Base-by-base conservation (phyloP, 2,329 filamentous ascomycete genomes). In the Diaporthe vexans region DNA sequence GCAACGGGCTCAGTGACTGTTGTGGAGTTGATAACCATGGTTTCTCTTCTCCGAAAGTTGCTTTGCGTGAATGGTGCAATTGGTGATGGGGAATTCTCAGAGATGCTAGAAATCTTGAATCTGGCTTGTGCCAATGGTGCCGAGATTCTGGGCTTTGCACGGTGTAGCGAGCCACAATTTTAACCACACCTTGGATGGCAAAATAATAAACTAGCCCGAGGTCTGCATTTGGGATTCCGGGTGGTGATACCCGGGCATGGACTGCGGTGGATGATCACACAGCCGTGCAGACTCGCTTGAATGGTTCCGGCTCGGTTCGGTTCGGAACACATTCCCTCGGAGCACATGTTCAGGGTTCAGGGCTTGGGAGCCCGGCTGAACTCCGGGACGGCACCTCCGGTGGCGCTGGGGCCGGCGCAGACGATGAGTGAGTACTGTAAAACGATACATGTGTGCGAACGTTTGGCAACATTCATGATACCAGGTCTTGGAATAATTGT, bases 11-110 rank as follows among this genome's bases (percentile, higher is more conserved):
- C 59, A 24, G 59, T 35, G 19, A 40, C 26, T 48, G 59, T 65
- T 33, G 59, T 65, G 59, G 59, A 65, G 26, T 65, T 65, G 59
- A 65, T 35, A 19, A 65, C 59, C 59, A 65, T 65, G 15, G 15
- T 43, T 43, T 65, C 24, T 51, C 9, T 6, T 35, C 8, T 21
- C 24, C 15, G 19, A 51, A n/a, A 13, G 33, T 5, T n/a, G 17
- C 37, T 48, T 15, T 26, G 26, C 10, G 17, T 65, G 43, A 9
- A 51, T 24, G 17, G 10, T 33, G 43, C 3, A 29, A 48, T n/a
- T 65, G 4, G 59, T 17, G 35, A 48, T 48, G 11, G 40, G 21
- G 17, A n/a, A 4, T 63, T 33, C 37, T 63, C 17, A 29, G 46
- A 35, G 19, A 33, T 48, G 17, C 43, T 35, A 51, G 43, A 26